These are phyloP conservation scores for Vanderwaltozyma yarrowii DNA, from an alignment of 805 yeast genomes.

Conservation along the genomic window DNA sequence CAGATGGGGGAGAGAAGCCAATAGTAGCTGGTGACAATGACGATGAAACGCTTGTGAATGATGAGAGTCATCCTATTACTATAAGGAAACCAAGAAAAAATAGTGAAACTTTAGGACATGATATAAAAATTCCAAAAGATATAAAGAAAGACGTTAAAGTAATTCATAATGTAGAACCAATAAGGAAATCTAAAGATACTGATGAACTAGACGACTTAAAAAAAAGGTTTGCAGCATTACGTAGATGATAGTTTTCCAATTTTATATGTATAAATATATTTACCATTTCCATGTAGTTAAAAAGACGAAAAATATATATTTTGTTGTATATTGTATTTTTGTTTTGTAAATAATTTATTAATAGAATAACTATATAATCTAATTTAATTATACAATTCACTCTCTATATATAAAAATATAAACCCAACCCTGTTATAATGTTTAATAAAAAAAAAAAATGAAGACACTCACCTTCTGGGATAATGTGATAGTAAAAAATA, in stretches of 20 bases:
- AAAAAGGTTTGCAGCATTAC: slow-evolving; percentile 71
- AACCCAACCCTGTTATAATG: no score
- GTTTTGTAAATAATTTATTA: no score
- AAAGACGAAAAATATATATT: no score
- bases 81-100: slow-evolving; percentile 35
- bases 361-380: no score
- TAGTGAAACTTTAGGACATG: slow-evolving; percentile 32
- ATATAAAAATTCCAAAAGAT: slow-evolving; percentile 33
- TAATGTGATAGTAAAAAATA: no score
- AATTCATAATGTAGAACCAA: slow-evolving; percentile 7
- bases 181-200: slow-evolving; percentile 13
- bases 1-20: slow-evolving; percentile 24
- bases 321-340: no score
- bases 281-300: no score
- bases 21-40: slow-evolving; percentile 30
- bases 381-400: no score
- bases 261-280: no score
- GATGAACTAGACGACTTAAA: slow-evolving; percentile 55
- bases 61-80: slow-evolving; percentile 32
- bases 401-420: no score
- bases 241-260: slow-evolving; percentile 26
- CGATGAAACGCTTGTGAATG: slow-evolving; percentile 16
- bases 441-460: no score
- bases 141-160: slow-evolving; percentile 30
- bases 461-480: no score